These are phyloP conservation scores for Ophiorrhiza pumila DNA, from an alignment of 257 asterid genomes.

Conservation along the genomic window DNA sequence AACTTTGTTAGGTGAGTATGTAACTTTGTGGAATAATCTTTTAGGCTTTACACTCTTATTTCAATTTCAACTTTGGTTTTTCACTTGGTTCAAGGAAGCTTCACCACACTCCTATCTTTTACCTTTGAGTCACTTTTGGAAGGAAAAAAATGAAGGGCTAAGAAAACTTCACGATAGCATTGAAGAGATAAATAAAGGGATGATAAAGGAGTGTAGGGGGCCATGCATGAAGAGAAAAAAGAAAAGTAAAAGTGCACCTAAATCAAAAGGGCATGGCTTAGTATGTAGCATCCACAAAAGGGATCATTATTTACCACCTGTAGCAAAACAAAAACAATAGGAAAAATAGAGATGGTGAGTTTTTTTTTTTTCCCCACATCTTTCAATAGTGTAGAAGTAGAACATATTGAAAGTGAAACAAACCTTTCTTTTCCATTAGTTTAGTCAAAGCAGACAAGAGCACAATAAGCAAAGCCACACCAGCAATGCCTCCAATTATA, in stretches of 20 bases:
- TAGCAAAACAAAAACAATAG: not conserved
- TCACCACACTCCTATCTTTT: conserved; percentile 5
- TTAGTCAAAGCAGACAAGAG: conserved; percentile 69
- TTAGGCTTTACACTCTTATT: conserved; percentile 10
- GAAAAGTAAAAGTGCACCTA: conserved; percentile 20
- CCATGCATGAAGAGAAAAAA: conserved; percentile 2
- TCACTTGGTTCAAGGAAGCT: conserved; percentile 12
- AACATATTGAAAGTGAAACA: not conserved
- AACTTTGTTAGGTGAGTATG: not conserved
- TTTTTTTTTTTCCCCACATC: conserved; percentile 3
- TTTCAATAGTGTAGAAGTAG: not conserved
- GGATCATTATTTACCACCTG: conserved; percentile 35
- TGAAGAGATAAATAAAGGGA: not conserved
- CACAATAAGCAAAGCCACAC: conserved; percentile 67
- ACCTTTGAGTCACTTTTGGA: conserved; percentile 6
- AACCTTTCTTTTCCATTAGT: conserved; percentile 51
- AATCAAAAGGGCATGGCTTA: conserved; percentile 12
- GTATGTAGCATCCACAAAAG: conserved; percentile 9
- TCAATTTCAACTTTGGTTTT: conserved; percentile 5
- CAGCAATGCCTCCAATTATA: conserved; percentile 76
- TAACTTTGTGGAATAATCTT: not conserved
- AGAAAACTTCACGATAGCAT: conserved; percentile 20
- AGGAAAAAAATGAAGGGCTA: conserved; percentile 5
- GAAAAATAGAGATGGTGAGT: conserved; percentile 1
- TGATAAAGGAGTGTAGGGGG: not conserved